Conservation (phyloP, 169 alveolate genomes). For the Eimeria zaria region DNA sequence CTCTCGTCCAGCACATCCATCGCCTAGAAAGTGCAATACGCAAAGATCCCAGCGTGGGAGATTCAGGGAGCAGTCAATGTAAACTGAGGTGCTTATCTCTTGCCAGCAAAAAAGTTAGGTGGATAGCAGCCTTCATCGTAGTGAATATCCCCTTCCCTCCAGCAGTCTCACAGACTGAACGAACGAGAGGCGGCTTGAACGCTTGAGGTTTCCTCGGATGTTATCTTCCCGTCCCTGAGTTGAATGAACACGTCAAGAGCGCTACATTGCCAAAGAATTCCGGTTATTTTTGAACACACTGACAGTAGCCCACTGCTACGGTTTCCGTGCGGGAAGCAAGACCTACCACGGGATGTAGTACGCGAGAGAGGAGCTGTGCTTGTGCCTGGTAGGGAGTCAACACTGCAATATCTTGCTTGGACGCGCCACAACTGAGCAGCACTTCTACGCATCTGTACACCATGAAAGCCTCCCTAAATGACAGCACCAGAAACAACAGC, state of each 20-base stretch:
- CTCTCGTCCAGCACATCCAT: slow-evolving; percentile 76
- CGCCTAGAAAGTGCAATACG: slow-evolving; percentile 33
- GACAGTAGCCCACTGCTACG: not conserved
- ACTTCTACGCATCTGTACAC: slow-evolving; percentile 55
- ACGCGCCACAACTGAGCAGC: slow-evolving; percentile 63
- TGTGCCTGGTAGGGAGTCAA: slow-evolving; percentile 74
- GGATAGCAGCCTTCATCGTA: not conserved
- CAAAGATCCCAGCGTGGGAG: no score
- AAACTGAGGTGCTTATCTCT: not conserved
- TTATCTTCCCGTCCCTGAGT: not conserved
- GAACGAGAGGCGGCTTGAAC: slow-evolving; percentile 52
- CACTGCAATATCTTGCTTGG: slow-evolving; percentile 31
- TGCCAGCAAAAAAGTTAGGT: not conserved
- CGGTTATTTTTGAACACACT: not conserved
- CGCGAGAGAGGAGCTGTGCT: slow-evolving; percentile 72
- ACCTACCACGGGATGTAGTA: slow-evolving; percentile 54
- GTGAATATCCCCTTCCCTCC: not conserved
- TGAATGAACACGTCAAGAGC: not conserved
- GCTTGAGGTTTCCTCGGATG: slow-evolving; percentile 17
- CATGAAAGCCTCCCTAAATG: slow-evolving; percentile 67
- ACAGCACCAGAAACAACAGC: not conserved
- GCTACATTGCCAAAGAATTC: not conserved
- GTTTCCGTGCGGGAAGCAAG: not conserved
- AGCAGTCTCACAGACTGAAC: slow-evolving; percentile 71
- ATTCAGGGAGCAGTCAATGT: not conserved